Evolutionary conservation across 2,329 filamentous ascomycete species (phyloP), one percentile per base, ranked within the genome.

Genomic region (Mycosphaerelloides madeirae): DNA sequence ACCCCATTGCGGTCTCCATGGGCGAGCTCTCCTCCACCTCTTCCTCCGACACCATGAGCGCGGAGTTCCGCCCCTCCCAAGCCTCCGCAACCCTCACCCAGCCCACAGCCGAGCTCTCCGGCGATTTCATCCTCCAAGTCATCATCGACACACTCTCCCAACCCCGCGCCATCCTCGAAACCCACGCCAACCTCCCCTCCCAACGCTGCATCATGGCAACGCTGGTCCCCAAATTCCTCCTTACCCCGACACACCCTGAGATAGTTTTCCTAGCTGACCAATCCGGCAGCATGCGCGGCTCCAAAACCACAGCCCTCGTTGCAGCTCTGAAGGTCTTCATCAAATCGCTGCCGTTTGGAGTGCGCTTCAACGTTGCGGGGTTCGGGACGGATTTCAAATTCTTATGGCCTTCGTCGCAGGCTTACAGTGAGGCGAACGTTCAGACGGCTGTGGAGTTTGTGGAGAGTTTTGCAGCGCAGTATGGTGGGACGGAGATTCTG

Each of bases 231-330:
- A 81, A 79, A 49, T 86, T 87, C 64, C 70, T 71, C n/a, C 66
- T 86, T 0, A 77, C 79, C 0, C 59, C 73, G 0, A 69, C 73
- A 7, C 66, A 63, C 14, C 75, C 75, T 0, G 84, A 89, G 58
- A 74, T 89, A 16, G 77, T 88, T 14, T 87, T 89, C 53, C 67
- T 89, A 3, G 83, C 81, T 43, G 85, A 89, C 60, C 76, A 83
- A 40, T 85, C 81, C 44, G 83, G 82, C 0, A 85, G 81, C 46
- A 85, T 85, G 82, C 19, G 32, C 0, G 58, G 63, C 1, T 50
- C 52, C 3, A 77, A 74, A 31, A 83, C 84, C 1, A 50, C 54
- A 0, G 73, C 79, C 25, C 69, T 83, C 3, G 66, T 72, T 18
- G 65, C 72, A 1, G 80, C 81, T 0, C 67, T 85, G 16, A 72